Evolutionary conservation across 1,139 yeast species (phyloP).

Genomic region (Taphrina communis): DNA sequence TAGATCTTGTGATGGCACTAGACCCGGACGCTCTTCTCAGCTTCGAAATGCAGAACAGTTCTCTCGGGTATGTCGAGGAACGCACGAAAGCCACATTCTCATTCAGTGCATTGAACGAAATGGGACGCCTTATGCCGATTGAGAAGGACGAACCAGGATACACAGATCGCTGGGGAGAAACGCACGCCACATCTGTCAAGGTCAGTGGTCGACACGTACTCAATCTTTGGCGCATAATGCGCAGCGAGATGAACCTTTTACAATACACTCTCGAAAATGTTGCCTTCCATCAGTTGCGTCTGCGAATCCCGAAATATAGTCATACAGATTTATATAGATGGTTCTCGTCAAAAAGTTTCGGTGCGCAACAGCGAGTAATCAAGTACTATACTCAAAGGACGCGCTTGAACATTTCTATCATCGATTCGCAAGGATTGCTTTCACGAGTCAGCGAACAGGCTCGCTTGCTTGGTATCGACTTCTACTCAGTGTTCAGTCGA

Average conservation of each 20-base stretch:
- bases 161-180: slow-evolving; percentile 81
- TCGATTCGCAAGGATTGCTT: slow-evolving; percentile 69
- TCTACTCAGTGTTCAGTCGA: slow-evolving; percentile 80
- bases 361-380: slow-evolving; percentile 55
- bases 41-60: slow-evolving; percentile 74
- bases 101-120: slow-evolving; percentile 58
- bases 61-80: slow-evolving; percentile 90
- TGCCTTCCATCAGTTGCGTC: slow-evolving; percentile 68
- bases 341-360: slow-evolving; percentile 51
- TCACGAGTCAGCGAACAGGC: slow-evolving; percentile 82
- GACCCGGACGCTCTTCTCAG: slow-evolving; percentile 93
- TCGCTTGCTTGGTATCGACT: slow-evolving; percentile 84
- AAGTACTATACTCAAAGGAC: slow-evolving; percentile 62
- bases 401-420: slow-evolving; percentile 58
- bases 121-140: slow-evolving; percentile 52
- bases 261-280: slow-evolving; percentile 81
- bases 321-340: slow-evolving; percentile 61
- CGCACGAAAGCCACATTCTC: slow-evolving; percentile 59
- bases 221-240: slow-evolving; percentile 80
- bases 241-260: slow-evolving; percentile 66
- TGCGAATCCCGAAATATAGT: slow-evolving; percentile 68
- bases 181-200: slow-evolving; percentile 71
- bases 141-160: slow-evolving; percentile 51
- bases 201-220: slow-evolving; percentile 81
- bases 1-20: slow-evolving; percentile 62